Conservation (phyloP, 139 green algal genomes). For the Chlamydomonas asymmetrica region DNA sequence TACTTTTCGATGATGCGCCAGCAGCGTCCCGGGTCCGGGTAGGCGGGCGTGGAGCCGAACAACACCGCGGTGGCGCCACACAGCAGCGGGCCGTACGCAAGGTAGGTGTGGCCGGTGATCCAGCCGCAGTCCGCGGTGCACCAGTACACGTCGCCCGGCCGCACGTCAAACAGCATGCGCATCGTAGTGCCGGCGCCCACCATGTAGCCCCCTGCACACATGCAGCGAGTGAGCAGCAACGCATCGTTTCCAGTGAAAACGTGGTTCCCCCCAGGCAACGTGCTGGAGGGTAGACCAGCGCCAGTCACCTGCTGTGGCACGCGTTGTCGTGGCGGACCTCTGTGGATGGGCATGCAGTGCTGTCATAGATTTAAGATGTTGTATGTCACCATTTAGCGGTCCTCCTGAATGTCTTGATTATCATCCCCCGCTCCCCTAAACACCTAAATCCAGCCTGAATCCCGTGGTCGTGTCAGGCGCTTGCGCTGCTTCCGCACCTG, state of each 20-base stretch:
- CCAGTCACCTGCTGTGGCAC: not conserved
- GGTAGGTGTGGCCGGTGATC: slow-evolving; percentile 95
- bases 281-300: no score
- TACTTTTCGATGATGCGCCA: slow-evolving; percentile 94
- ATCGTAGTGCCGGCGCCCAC: slow-evolving; percentile 62
- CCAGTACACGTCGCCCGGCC: slow-evolving; percentile 85
- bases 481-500: slow-evolving; percentile 17
- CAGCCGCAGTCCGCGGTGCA: slow-evolving; percentile 97
- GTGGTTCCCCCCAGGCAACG: no score
- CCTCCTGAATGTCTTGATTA: no score
- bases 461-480: not conserved
- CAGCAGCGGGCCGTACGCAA: slow-evolving; percentile 85
- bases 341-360: not conserved
- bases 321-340: not conserved
- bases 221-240: no score
- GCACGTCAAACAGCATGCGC: slow-evolving; percentile 79
- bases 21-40: slow-evolving; percentile 79
- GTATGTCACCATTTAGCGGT: slow-evolving; percentile 2
- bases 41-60: slow-evolving; percentile 91
- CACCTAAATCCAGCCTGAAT: not conserved
- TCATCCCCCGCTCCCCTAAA: no score
- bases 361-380: not conserved
- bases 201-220: slow-evolving; percentile 76
- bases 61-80: slow-evolving; percentile 79
- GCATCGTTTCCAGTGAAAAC: no score